Conservation (phyloP, 345 rosid species). For the Populus nigra region DNA sequence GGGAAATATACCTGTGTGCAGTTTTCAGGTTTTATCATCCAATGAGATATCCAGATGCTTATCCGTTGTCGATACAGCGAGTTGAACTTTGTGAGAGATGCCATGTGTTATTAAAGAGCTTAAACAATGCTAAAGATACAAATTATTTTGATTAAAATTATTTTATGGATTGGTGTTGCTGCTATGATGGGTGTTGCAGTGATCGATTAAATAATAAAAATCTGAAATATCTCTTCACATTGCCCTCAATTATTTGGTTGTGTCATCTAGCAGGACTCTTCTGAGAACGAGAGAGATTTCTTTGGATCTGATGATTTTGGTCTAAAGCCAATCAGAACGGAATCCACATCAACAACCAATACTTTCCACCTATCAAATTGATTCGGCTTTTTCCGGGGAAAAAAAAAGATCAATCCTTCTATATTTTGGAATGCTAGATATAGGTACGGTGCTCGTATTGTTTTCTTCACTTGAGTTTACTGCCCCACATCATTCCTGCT, state of each 20-base stretch:
- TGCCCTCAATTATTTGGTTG: background rate
- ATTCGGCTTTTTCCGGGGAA: too few relatives aligned
- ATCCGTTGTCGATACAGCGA: background rate
- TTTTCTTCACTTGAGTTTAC: too few relatives aligned
- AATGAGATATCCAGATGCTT: background rate
- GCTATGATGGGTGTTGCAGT: too few relatives aligned
- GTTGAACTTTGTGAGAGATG: background rate
- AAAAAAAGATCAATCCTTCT: too few relatives aligned
- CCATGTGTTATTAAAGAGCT: background rate
- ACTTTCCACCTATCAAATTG: conserved; percentile 26
- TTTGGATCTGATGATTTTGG: conserved; percentile 65
- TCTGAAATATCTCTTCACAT: too few relatives aligned
- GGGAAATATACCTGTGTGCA: background rate
- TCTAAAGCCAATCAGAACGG: conserved; percentile 50
- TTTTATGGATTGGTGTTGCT: too few relatives aligned
- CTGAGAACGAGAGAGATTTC: conserved; percentile 45
- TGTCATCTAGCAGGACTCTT: conserved; percentile 42
- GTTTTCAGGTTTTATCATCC: background rate
- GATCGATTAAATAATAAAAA: too few relatives aligned
- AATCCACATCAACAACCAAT: conserved; percentile 54
- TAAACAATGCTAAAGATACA: background rate
- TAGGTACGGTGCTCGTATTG: too few relatives aligned
- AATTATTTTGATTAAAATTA: too few relatives aligned
- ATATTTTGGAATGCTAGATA: too few relatives aligned
- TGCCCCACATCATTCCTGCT: too few relatives aligned